Evolutionary conservation across 1,284 basidiomycete species (phyloP).

Genomic region (Cryptococcus deneoformans): DNA sequence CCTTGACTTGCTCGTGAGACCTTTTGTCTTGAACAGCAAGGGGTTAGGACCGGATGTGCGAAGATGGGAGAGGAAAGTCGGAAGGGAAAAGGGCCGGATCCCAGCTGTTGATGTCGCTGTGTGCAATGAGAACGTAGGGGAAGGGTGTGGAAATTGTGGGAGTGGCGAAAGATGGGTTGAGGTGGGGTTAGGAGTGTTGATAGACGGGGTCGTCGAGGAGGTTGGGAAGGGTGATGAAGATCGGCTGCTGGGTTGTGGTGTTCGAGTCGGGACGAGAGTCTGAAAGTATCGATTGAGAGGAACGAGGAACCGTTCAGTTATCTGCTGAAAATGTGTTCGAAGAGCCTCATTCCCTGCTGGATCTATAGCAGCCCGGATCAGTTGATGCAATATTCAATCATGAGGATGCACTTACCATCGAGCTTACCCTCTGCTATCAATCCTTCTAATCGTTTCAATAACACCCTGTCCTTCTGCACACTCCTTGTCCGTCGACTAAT

Average conservation of each 20-base stretch:
- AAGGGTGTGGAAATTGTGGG: not conserved
- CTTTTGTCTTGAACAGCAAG: constrained; percentile 63
- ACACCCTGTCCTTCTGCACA: constrained; percentile 73
- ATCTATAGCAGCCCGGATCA: constrained; percentile 18
- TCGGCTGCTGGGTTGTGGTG: not conserved
- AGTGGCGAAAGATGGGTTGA: constrained; percentile 3
- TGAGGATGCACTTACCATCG: constrained; percentile 30
- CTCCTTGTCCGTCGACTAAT: constrained; percentile 75
- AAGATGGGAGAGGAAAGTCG: constrained; percentile 76
- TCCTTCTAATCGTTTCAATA: constrained; percentile 55
- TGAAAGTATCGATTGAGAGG: constrained; percentile 93
- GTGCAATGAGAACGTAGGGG: constrained; percentile 19
- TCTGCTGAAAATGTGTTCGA: constrained; percentile 78
- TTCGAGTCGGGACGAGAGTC: constrained; percentile 67
- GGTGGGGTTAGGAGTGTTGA: not conserved
- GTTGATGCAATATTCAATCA: not conserved
- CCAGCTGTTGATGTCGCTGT: constrained; percentile 1
- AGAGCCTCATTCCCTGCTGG: constrained; percentile 60
- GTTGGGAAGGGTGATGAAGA: not conserved
- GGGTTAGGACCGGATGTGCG: constrained; percentile 69
- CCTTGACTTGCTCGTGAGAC: constrained; percentile 39
- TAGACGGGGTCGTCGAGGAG: constrained; percentile 1
- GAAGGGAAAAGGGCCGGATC: constrained; percentile 73
- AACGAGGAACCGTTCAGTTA: constrained; percentile 84
- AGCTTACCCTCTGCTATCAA: constrained; percentile 42